Evolutionary conservation across 306 rosid genomes (phyloP).

Genomic region (Argentina anserina): DNA sequence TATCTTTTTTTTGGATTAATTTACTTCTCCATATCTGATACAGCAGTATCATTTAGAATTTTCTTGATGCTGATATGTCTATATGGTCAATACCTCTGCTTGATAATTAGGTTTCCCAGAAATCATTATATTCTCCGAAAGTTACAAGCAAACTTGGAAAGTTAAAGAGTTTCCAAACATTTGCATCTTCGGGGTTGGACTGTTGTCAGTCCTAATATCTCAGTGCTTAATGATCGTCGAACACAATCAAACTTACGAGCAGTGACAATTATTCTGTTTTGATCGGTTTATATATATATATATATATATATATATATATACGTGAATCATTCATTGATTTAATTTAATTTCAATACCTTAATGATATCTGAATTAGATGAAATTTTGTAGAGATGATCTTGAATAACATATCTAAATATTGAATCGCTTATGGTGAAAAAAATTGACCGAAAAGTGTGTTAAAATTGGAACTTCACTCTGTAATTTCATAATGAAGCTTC

Average conservation of each 20-base stretch:
- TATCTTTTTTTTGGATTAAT: no score
- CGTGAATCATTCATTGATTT: no score
- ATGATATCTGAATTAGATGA: no score
- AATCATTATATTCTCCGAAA: constrained; percentile 30
- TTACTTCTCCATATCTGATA: constrained; percentile 23
- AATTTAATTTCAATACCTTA: no score
- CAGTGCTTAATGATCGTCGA: constrained; percentile 28
- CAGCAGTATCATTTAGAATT: constrained; percentile 18
- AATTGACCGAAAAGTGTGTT: no score
- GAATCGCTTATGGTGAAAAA: no score
- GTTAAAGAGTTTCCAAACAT: constrained; percentile 8
- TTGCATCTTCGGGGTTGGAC: constrained; percentile 28
- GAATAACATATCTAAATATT: no score
- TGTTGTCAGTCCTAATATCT: constrained; percentile 19
- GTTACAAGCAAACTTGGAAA: neutral
- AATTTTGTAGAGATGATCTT: no score
- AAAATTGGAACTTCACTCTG: no score
- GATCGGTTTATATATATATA: no score
- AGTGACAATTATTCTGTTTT: neutral
- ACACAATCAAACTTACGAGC: neutral
- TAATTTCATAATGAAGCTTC: no score
- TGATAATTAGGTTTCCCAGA: neutral
- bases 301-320: no score
- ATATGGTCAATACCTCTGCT: neutral
- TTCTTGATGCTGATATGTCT: constrained; percentile 25